Evolutionary conservation across 495 filamentous ascomycete genomes (phyloP).

Genomic region (Annulohypoxylon nitens): DNA sequence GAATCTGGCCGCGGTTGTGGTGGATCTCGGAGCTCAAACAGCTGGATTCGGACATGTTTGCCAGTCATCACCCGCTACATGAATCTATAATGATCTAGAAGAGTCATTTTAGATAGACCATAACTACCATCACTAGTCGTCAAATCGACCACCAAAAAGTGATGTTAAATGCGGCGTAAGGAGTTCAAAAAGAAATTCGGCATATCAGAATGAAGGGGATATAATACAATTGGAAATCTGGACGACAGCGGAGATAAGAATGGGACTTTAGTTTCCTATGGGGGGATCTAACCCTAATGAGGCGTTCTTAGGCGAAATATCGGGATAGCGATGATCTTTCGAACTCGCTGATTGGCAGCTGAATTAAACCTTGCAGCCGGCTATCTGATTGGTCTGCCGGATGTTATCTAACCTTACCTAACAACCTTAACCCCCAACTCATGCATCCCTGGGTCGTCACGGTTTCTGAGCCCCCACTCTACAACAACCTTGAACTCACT

Average conservation of each 20-base stretch:
- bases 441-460: constrained; percentile 9
- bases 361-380: constrained; percentile 22
- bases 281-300: constrained; percentile 29
- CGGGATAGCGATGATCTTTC: constrained; percentile 12
- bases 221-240: background rate
- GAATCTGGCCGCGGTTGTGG: background rate
- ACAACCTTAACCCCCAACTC: constrained; percentile 14
- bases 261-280: constrained; percentile 1
- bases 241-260: background rate
- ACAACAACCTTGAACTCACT: constrained; percentile 8
- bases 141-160: background rate
- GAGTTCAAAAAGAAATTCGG: constrained; percentile 4
- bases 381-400: constrained; percentile 32
- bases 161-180: background rate
- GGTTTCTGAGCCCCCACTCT: background rate
- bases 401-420: constrained; percentile 11
- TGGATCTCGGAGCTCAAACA: constrained; percentile 3
- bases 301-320: constrained; percentile 40
- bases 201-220: constrained; percentile 6
- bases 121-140: background rate
- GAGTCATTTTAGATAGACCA: background rate
- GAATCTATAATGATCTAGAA: background rate
- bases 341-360: constrained; percentile 16
- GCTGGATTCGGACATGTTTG: background rate
- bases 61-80: background rate